Evolutionary conservation across 768 basidiomycete species (phyloP).

Genomic region (Baorangia bicolor): DNA sequence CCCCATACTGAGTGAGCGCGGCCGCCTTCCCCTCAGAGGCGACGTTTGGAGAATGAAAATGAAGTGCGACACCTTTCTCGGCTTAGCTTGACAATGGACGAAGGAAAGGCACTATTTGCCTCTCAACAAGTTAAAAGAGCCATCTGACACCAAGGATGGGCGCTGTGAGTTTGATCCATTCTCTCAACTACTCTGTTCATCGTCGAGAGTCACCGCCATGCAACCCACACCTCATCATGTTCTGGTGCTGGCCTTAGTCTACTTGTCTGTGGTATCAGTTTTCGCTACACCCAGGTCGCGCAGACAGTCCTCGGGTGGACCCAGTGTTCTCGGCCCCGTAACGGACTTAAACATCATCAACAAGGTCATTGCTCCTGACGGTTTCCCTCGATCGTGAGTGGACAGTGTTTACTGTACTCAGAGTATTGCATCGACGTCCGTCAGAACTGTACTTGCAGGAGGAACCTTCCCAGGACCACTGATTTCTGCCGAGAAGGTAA

Average conservation of each 20-base stretch:
- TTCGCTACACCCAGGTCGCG: neutral
- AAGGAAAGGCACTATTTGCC: too few relatives aligned
- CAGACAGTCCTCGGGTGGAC: too few relatives aligned
- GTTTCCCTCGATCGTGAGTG: conserved; percentile 41
- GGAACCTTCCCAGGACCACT: conserved; percentile 47
- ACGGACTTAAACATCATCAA: conserved; percentile 38
- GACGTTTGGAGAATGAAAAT: too few relatives aligned
- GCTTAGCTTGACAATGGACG: too few relatives aligned
- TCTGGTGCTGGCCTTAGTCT: neutral
- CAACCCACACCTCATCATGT: neutral
- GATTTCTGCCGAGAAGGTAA: conserved; percentile 39
- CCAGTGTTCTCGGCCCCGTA: conserved; percentile 16
- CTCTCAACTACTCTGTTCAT: neutral
- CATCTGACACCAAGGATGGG: neutral
- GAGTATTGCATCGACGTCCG: neutral
- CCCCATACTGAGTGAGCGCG: too few relatives aligned
- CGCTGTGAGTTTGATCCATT: neutral
- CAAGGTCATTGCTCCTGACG: conserved; percentile 45
- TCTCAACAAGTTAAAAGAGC: neutral
- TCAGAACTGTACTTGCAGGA: conserved; percentile 41
- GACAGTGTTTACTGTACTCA: neutral
- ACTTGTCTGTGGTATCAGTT: neutral
- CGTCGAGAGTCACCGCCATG: neutral
- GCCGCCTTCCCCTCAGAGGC: too few relatives aligned
- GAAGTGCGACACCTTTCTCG: too few relatives aligned